Conservation (phyloP, 2,329 filamentous ascomycete genomes). For the Monilinia fructicola region DNA sequence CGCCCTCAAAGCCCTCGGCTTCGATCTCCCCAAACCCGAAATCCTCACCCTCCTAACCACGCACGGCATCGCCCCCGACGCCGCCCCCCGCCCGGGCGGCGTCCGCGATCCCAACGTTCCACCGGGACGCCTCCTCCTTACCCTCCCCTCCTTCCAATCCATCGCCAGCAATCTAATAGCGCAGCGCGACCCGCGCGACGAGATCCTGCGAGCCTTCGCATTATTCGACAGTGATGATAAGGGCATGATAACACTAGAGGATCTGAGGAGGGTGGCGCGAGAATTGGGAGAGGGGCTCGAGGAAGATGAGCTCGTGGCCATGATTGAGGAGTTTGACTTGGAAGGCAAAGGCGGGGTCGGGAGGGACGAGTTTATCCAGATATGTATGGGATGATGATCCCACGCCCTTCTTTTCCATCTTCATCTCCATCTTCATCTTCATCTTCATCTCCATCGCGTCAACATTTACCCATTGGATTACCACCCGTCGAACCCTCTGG, state of each 20-base stretch:
- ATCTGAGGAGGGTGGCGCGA: constrained; percentile 81
- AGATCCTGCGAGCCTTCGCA: constrained; percentile 86
- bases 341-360: constrained; percentile 82
- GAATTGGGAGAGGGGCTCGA: constrained; percentile 91
- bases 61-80: constrained; percentile 63
- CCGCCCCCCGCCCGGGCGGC: constrained; percentile 52
- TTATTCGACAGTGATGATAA: constrained; percentile 93
- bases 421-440: not conserved
- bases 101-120: constrained; percentile 54
- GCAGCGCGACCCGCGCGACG: constrained; percentile 81
- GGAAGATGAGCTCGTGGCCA: constrained; percentile 87
- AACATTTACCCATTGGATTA: constrained; percentile 14
- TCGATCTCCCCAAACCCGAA: constrained; percentile 83
- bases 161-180: constrained; percentile 79
- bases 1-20: constrained; percentile 91
- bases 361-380: constrained; percentile 60
- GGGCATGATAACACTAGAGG: constrained; percentile 84
- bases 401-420: not conserved
- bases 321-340: constrained; percentile 98
- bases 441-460: constrained; percentile 1
- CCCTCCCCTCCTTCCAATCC: constrained; percentile 69
- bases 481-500: not conserved
- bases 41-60: constrained; percentile 77
- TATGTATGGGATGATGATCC: constrained; percentile 40
- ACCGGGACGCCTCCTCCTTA: constrained; percentile 60